phyloP scores from a whole-genome alignment of 2,329 filamentous ascomycete genomes.

The Cercospora berteroae region DNA sequence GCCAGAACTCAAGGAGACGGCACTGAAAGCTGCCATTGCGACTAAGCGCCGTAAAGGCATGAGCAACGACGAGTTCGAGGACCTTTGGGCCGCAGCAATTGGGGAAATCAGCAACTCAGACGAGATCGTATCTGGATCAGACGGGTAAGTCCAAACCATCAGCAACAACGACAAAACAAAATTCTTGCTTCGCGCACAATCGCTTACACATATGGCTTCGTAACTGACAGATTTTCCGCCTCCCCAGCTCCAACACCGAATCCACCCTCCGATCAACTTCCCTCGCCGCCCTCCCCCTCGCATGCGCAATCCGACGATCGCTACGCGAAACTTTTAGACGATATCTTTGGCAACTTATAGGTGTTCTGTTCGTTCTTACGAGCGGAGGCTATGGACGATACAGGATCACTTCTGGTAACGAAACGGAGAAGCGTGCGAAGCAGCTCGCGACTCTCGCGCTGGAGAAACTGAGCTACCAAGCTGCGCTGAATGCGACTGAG shows the following conservation, averaged over 20 bases:
- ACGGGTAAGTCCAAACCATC: constrained; percentile 55
- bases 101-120: constrained; percentile 66
- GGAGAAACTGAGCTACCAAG: constrained; percentile 77
- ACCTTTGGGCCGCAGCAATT: constrained; percentile 74
- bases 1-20: constrained; percentile 65
- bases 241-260: constrained; percentile 55
- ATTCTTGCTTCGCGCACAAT: constrained; percentile 1
- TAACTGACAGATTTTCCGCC: constrained; percentile 82
- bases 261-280: constrained; percentile 74
- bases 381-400: constrained; percentile 62
- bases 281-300: constrained; percentile 86
- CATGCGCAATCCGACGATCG: constrained; percentile 75
- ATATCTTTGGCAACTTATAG: constrained; percentile 81
- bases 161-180: constrained; percentile 2
- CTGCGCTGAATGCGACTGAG: constrained; percentile 69
- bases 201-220: constrained; percentile 26
- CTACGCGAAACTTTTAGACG: constrained; percentile 76
- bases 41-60: constrained; percentile 78
- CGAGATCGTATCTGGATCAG: constrained; percentile 56
- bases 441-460: constrained; percentile 80
- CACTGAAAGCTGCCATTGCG: constrained; percentile 73
- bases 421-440: constrained; percentile 71
- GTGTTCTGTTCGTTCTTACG: constrained; percentile 54
- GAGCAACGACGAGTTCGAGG: constrained; percentile 85
- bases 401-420: constrained; percentile 61